These are phyloP conservation scores for Anastatica hierochuntica DNA, from an alignment of 345 rosid genomes.

Conservation along the genomic window DNA sequence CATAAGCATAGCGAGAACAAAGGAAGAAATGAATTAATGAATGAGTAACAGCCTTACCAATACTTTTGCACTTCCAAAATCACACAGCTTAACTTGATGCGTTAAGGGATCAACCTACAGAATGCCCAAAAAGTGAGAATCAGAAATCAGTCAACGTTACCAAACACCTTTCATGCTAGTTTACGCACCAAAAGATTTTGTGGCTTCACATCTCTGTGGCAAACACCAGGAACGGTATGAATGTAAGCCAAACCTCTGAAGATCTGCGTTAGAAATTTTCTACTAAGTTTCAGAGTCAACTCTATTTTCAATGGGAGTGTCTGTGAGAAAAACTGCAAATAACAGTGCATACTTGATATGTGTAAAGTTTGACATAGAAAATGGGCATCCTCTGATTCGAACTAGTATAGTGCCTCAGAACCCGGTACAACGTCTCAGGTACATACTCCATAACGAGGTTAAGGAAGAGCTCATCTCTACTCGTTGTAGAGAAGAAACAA, in stretches of 20 bases:
- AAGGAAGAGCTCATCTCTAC: slow-evolving; percentile 59
- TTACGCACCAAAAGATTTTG: slow-evolving; percentile 74
- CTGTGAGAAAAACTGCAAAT: neutral
- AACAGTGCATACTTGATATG: slow-evolving; percentile 49
- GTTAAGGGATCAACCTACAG: slow-evolving; percentile 69
- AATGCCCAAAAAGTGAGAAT: slow-evolving; percentile 10
- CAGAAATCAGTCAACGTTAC: neutral
- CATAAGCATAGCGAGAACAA: neutral
- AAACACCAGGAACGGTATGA: slow-evolving; percentile 69
- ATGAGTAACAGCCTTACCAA: slow-evolving; percentile 32
- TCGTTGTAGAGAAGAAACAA: slow-evolving; percentile 80
- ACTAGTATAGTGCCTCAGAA: slow-evolving; percentile 49
- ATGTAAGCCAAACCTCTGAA: slow-evolving; percentile 52
- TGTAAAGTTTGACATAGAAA: slow-evolving; percentile 63
- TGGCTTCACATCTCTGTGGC: slow-evolving; percentile 90
- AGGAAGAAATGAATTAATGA: neutral
- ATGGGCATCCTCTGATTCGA: slow-evolving; percentile 69
- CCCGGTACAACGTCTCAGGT: slow-evolving; percentile 60
- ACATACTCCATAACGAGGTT: slow-evolving; percentile 84
- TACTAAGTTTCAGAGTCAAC: neutral
- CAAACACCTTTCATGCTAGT: neutral
- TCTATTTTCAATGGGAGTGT: neutral
- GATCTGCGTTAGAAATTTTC: slow-evolving; percentile 38
- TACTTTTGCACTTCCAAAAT: slow-evolving; percentile 78
- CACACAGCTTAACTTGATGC: slow-evolving; percentile 73